Evolutionary conservation across 495 filamentous ascomycete genomes (phyloP), one percentile per base, ranked within the genome.

Genomic region (Penicillium macrosclerotiorum): DNA sequence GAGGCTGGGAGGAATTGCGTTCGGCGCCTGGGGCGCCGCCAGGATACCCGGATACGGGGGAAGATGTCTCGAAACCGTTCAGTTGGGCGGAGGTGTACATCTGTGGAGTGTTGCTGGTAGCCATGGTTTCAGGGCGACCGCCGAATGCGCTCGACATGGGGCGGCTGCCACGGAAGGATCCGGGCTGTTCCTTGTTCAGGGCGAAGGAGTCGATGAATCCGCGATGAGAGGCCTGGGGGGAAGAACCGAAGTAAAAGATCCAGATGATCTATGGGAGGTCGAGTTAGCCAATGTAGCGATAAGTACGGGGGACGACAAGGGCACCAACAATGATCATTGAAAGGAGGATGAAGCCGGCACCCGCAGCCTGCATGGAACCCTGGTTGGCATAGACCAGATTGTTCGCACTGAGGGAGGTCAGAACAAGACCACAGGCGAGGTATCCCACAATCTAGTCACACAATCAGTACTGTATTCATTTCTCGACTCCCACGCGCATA

Each of bases 241-340:
- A 83, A 6, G 93, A 96, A 45, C 93, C 93, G 58, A 95, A 99
- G 72, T 97, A 96, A 71, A 96, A 95, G 49, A 97, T 95, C 93
- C 93, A 99, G 36, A 97, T 80, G 57, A 96, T 88, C 92, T 96
- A 58, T n/a, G 7, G 9, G 11, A 12, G 3, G n/a, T n/a, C n/a
- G 8, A 18, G 40, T 62, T 26, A 65, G 53, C 37, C 20, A 31
- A 8, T 24, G 19, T n/a, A 5, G 0, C 1, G 6, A 19, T 37
- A 6, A 17, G 20, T 12, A 45, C 3, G 11, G 4, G 14, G 5
- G n/a, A n/a, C n/a, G n/a, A n/a, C 16, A 13, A 14, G 16, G 7
- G 13, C 3, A 76, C 85, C 60, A 76, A 96, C 92, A 60, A 87
- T 81, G 41, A 97, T 84, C 83, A 97, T 96, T 25, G 92, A 88